A percentile compares a stretch with the other conserved stretches of the same genome.
Conservation (phyloP, 2,329 filamentous ascomycete genomes). For the Talaromyces funiculosus region DNA sequence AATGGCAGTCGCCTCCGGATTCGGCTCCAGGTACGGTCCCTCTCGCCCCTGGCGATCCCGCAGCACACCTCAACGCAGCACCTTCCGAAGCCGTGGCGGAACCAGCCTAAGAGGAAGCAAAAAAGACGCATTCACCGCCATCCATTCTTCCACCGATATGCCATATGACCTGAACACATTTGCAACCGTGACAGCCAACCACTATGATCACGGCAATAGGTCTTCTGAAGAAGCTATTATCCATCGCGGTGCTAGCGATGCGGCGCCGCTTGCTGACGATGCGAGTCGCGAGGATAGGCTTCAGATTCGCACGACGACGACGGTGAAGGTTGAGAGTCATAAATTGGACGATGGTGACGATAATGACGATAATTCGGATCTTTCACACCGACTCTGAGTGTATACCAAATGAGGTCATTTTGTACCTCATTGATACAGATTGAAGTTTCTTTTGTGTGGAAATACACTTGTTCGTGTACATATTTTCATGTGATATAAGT, state of each 20-base stretch:
- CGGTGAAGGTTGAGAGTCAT: conserved; percentile 17
- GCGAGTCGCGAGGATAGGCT: neutral
- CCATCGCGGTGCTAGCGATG: neutral
- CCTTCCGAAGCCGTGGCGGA: neutral
- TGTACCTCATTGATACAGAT: neutral
- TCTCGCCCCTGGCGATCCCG: neutral
- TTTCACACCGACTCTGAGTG: neutral
- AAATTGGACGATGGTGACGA: neutral
- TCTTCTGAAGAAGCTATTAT: conserved; percentile 4
- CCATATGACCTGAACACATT: neutral
- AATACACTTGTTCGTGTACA: neutral
- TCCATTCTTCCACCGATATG: neutral
- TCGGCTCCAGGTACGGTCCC: neutral
- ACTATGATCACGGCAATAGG: neutral
- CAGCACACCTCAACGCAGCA: neutral
- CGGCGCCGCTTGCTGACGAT: neutral
- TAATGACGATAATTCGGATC: neutral
- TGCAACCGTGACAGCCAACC: neutral
- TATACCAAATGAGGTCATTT: neutral
- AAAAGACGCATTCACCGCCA: neutral
- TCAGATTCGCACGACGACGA: conserved; percentile 15
- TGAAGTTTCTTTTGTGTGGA: neutral
- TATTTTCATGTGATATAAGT: neutral
- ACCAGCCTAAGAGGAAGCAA: neutral
- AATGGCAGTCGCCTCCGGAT: conserved; percentile 11